These are phyloP conservation scores for Warburgia ugandensis DNA, from an alignment of 164 flowering plant species.

Conservation along the genomic window DNA sequence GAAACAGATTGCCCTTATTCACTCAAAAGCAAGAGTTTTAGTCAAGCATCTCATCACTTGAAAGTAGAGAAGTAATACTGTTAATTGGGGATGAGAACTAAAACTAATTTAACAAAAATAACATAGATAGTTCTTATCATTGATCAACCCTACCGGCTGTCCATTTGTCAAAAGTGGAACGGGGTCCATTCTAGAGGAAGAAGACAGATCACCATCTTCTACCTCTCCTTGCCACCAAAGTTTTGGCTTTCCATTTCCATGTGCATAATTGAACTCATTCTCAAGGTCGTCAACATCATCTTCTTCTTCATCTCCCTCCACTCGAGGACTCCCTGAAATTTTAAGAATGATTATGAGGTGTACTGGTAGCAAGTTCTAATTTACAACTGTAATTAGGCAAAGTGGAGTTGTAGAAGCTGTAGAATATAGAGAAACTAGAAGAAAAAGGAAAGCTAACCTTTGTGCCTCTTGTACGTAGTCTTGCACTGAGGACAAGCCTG, in stretches of 20 bases:
- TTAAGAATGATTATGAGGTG: neutral
- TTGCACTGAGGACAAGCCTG: slow-evolving; percentile 96
- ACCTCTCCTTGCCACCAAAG: slow-evolving; percentile 47
- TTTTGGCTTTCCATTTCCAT: slow-evolving; percentile 40
- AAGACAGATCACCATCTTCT: slow-evolving; percentile 68
- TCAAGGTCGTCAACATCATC: slow-evolving; percentile 92
- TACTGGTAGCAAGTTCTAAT: neutral
- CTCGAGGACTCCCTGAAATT: slow-evolving; percentile 85
- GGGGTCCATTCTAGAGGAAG: slow-evolving; percentile 80
- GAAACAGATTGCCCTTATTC: too few relatives aligned
- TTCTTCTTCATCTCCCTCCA: slow-evolving; percentile 95
- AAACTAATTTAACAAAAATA: too few relatives aligned
- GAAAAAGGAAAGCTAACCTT: slow-evolving; percentile 44
- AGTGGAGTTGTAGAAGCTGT: slow-evolving; percentile 23
- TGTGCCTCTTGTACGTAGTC: slow-evolving; percentile 85
- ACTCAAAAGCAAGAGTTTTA: too few relatives aligned
- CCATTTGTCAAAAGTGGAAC: slow-evolving; percentile 92
- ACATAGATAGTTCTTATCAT: too few relatives aligned
- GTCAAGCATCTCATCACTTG: too few relatives aligned
- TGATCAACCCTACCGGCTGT: slow-evolving; percentile 42
- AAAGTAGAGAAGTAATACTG: too few relatives aligned
- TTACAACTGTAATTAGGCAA: too few relatives aligned
- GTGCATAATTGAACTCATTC: slow-evolving; percentile 70
- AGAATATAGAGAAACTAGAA: neutral
- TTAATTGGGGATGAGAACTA: too few relatives aligned